Percentiles rank a stretch among this genome's conserved stretches.
Conservation (phyloP, 805 yeast species). For the Metschnikowia drakensbergensis region DNA sequence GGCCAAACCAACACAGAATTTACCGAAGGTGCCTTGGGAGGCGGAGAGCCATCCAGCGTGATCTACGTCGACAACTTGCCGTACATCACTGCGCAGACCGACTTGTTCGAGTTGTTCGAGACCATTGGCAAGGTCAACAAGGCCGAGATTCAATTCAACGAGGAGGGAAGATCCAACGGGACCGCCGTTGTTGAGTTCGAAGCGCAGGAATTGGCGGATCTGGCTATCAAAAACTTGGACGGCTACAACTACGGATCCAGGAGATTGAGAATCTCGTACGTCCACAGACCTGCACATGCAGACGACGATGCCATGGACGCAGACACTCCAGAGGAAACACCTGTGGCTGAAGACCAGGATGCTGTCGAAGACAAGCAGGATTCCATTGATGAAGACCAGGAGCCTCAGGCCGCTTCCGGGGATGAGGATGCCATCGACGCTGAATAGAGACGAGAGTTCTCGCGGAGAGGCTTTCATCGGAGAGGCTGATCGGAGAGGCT, state of each 20-base stretch:
- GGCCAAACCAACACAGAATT: conserved; percentile 48
- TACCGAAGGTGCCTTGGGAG: conserved; percentile 62
- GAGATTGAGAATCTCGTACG: conserved; percentile 65
- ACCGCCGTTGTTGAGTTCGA: conserved; percentile 81
- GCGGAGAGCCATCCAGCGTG: conserved; percentile 45
- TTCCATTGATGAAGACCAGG: neutral
- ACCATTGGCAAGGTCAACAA: conserved; percentile 70
- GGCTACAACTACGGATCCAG: conserved; percentile 85
- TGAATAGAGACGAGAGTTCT: neutral
- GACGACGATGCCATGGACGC: neutral
- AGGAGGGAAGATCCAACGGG: conserved; percentile 70
- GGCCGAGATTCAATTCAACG: conserved; percentile 67
- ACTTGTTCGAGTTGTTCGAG: conserved; percentile 79
- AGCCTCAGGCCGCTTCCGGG: neutral
- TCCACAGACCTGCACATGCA: conserved; percentile 23
- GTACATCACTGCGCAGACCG: conserved; percentile 81
- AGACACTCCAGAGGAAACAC: conserved; percentile 2
- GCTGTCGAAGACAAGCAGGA: neutral
- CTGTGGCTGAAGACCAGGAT: neutral
- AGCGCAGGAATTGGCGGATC: conserved; percentile 61
- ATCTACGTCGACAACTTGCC: conserved; percentile 80
- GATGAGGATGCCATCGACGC: neutral
- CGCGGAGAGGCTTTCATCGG: no score
- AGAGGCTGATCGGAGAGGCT: no score
- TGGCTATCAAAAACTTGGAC: conserved; percentile 70